Evolutionary conservation across 768 basidiomycete genomes (phyloP).

Genomic region (Kwoniella europaea): DNA sequence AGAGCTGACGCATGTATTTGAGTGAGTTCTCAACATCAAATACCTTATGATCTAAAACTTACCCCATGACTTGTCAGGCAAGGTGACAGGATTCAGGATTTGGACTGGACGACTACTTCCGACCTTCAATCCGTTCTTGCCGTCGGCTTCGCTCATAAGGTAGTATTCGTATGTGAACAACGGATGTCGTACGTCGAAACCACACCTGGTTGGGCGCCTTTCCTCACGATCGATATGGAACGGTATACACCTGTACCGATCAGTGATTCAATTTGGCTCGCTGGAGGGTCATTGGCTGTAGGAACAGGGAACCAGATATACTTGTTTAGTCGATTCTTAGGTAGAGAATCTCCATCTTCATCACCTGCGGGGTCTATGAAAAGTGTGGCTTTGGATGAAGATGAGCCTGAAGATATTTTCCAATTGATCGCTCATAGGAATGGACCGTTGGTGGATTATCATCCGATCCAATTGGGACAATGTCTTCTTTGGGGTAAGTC

Average conservation of each 20-base stretch:
- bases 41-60: background rate
- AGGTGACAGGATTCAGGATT: slow-evolving; percentile 66
- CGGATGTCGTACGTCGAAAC: slow-evolving; percentile 88
- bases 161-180: slow-evolving; percentile 89
- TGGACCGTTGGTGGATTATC: slow-evolving; percentile 86
- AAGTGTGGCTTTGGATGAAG: slow-evolving; percentile 30
- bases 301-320: slow-evolving; percentile 83
- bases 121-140: slow-evolving; percentile 89
- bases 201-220: slow-evolving; percentile 71
- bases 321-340: slow-evolving; percentile 67
- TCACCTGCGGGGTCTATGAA: slow-evolving; percentile 29
- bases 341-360: slow-evolving; percentile 30
- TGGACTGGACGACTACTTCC: slow-evolving; percentile 92
- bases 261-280: slow-evolving; percentile 88
- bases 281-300: slow-evolving; percentile 78
- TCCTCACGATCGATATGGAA: slow-evolving; percentile 66
- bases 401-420: slow-evolving; percentile 67
- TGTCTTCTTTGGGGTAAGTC: slow-evolving; percentile 86
- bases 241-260: slow-evolving; percentile 78
- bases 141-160: slow-evolving; percentile 76
- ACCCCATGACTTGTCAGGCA: slow-evolving; percentile 2
- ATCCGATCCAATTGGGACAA: slow-evolving; percentile 90
- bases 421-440: slow-evolving; percentile 81
- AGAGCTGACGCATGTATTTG: slow-evolving; percentile 71
- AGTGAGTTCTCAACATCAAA: slow-evolving; percentile 60